phyloP scores from a whole-genome alignment of 1,139 yeast genomes.

The Protomyces inouyei region DNA sequence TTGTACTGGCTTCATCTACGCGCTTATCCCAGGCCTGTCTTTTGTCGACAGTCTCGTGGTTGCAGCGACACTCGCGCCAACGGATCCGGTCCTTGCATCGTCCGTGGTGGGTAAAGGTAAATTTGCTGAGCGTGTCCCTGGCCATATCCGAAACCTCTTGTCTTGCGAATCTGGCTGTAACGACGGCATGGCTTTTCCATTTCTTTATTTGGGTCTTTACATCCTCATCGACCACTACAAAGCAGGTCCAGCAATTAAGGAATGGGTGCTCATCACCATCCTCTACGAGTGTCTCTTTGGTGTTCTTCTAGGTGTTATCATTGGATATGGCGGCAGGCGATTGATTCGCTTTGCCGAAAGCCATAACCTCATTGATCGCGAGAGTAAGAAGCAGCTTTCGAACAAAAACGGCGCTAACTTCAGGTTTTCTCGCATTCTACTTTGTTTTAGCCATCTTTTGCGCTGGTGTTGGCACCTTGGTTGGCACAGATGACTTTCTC shows the following conservation, averaged over 20 bases:
- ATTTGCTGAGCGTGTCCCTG: constrained; percentile 95
- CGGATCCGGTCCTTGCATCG: constrained; percentile 96
- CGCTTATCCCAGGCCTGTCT: constrained; percentile 71
- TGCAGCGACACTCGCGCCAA: constrained; percentile 93
- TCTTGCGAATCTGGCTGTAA: constrained; percentile 96
- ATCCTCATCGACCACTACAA: constrained; percentile 28
- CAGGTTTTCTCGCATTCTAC: constrained; percentile 71
- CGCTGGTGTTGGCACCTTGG: constrained; percentile 87
- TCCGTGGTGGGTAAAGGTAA: constrained; percentile 98
- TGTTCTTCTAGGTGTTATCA: constrained; percentile 62
- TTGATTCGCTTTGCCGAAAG: constrained; percentile 74
- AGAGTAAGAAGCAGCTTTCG: constrained; percentile 46
- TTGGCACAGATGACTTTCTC: constrained; percentile 87
- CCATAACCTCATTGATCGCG: constrained; percentile 76
- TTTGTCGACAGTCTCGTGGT: constrained; percentile 74
- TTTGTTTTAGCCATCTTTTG: constrained; percentile 79
- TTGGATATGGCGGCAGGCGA: constrained; percentile 74
- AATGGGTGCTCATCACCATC: constrained; percentile 77
- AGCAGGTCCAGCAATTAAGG: constrained; percentile 27
- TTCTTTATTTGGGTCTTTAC: constrained; percentile 69
- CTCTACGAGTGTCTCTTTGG: constrained; percentile 88
- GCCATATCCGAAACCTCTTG: constrained; percentile 81
- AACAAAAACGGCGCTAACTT: neutral
- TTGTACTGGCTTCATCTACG: constrained; percentile 81
- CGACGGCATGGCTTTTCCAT: constrained; percentile 98